A percentile compares a stretch with the other conserved stretches of the same genome.
These are phyloP conservation scores for Chalciporus pseudorubinellus DNA, from an alignment of 768 basidiomycete genomes.

Conservation along the genomic window DNA sequence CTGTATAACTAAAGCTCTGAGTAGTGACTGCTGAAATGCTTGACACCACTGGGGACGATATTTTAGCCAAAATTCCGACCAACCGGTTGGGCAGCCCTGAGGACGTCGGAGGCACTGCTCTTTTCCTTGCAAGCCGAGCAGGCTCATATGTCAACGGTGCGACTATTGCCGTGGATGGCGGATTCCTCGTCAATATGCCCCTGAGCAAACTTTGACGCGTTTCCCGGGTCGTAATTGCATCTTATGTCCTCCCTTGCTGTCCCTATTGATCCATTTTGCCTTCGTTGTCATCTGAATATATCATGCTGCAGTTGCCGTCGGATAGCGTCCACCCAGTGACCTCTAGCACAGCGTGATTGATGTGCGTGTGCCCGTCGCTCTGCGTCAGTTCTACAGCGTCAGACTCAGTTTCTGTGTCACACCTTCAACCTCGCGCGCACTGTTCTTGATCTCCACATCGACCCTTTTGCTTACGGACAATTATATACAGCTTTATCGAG, in stretches of 20 bases:
- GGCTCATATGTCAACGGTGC: conserved; percentile 65
- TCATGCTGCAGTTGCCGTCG: too few relatives aligned
- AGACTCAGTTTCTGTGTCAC: too few relatives aligned
- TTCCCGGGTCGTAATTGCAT: background rate
- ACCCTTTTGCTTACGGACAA: too few relatives aligned
- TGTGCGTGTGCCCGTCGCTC: too few relatives aligned
- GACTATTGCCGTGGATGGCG: conserved; percentile 62
- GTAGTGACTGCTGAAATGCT: conserved; percentile 57
- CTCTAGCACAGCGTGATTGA: too few relatives aligned
- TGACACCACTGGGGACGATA: conserved; percentile 40
- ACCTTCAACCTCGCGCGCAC: too few relatives aligned
- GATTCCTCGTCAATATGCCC: conserved; percentile 44
- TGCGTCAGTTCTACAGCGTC: too few relatives aligned
- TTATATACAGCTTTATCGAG: too few relatives aligned
- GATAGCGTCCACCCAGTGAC: too few relatives aligned
- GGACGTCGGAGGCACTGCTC: conserved; percentile 60
- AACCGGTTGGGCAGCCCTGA: conserved; percentile 58
- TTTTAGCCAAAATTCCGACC: conserved; percentile 46
- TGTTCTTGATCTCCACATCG: too few relatives aligned
- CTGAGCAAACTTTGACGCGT: conserved; percentile 30
- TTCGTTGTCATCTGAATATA: too few relatives aligned
- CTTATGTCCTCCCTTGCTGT: background rate
- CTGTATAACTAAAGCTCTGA: conserved; percentile 1
- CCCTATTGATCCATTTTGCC: too few relatives aligned
- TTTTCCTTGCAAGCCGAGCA: conserved; percentile 60